phyloP scores from a whole-genome alignment of 192 early-diverging fungal genomes.

The Linnemannia elongata region DNA sequence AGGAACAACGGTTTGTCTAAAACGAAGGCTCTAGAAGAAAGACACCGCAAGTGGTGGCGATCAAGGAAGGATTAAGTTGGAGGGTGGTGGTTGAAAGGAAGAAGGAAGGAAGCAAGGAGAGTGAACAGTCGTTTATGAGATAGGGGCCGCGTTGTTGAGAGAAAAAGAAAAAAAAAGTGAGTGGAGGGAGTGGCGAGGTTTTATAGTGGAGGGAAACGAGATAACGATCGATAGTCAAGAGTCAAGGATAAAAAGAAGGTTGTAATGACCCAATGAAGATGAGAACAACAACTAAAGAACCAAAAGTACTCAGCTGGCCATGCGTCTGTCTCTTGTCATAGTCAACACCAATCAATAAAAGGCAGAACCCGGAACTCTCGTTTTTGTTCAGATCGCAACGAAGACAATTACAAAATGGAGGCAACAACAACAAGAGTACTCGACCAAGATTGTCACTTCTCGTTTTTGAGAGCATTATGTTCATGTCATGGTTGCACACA shows the following conservation, averaged over 20 bases:
- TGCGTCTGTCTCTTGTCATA: background rate
- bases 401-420: background rate
- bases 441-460: background rate
- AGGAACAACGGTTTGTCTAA: background rate
- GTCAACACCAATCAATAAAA: background rate
- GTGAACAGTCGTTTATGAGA: slow-evolving; percentile 16
- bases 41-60: slow-evolving; percentile 14
- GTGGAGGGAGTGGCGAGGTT: background rate
- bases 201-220: background rate
- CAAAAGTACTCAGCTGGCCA: background rate
- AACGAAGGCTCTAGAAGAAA: background rate
- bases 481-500: background rate
- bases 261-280: too few relatives aligned
- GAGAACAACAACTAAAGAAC: too few relatives aligned
- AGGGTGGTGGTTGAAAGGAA: background rate
- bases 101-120: background rate
- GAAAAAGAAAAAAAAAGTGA: background rate
- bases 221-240: background rate
- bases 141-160: slow-evolving; percentile 19
- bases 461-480: background rate
- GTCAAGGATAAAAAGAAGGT: background rate
- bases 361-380: slow-evolving; percentile 9
- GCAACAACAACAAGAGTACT: too few relatives aligned
- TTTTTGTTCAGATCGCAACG: background rate
- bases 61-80: background rate